Conservation (phyloP, 106 monocot genomes). For the Dioscorea dumetorum region DNA sequence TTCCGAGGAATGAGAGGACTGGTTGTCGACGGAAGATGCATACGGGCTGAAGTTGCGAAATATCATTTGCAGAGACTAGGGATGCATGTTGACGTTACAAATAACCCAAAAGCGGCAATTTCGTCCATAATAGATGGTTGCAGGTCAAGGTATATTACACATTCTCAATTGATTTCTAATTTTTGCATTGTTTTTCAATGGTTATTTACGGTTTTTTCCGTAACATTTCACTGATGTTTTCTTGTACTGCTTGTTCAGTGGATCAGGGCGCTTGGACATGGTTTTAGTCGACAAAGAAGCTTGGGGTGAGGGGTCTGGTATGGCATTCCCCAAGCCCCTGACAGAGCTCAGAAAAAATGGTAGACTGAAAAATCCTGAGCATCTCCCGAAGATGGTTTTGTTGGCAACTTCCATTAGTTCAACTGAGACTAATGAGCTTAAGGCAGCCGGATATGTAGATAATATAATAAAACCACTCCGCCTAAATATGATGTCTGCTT, state of each 20-base stretch:
- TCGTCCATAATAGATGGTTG: conserved; percentile 41
- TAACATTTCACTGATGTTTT: background rate
- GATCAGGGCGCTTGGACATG: conserved; percentile 3
- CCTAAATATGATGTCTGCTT: conserved; percentile 55
- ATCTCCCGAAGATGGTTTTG: conserved; percentile 57
- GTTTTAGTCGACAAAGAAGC: too few relatives aligned
- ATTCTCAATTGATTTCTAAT: background rate
- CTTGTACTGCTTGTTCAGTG: conserved; percentile 21
- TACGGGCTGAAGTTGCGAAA: conserved; percentile 59
- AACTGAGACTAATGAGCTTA: conserved; percentile 31
- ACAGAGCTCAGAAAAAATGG: conserved; percentile 31
- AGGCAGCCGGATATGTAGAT: conserved; percentile 45
- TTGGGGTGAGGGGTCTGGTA: conserved; percentile 20
- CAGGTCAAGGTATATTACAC: conserved; percentile 33
- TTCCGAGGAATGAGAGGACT: conserved; percentile 72
- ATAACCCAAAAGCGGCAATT: conserved; percentile 25
- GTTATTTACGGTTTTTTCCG: background rate
- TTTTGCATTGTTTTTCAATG: background rate
- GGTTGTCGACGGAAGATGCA: conserved; percentile 50
- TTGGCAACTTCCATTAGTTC: conserved; percentile 51
- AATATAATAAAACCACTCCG: conserved; percentile 73
- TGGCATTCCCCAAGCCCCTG: conserved; percentile 35
- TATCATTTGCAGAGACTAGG: too few relatives aligned
- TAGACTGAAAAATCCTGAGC: conserved; percentile 13
- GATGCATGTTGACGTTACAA: conserved; percentile 31